Base-by-base conservation (phyloP, 805 yeast genomes). In the Starmera caribaea region DNA sequence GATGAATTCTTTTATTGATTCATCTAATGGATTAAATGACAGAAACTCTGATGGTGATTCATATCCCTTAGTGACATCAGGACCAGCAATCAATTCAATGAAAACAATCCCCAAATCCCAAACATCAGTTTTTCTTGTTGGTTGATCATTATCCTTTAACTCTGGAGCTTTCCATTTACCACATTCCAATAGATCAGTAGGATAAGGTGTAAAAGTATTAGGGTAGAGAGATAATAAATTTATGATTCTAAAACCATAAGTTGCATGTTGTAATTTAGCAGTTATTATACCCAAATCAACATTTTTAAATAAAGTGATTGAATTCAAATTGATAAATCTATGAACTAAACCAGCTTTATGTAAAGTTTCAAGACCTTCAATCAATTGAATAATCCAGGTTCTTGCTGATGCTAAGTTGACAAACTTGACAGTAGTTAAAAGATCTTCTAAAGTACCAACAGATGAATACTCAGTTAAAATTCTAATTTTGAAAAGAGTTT, bases 21-120 rank as follows among this genome's bases (percentile, higher is more conserved):
- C 75, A 17, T 81, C 81, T 50, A 73, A 53, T 1, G 63, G 63
- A 8, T 59, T 57, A 3, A 62, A 50, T 2, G 61, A 61, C 8
- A 88, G 61, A 48, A 82, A 81, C n/a, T 78, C 84, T 31, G 66
- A 65, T 0, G 90, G 87, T 1, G 77, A 73, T 4, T 70, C 62
- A 49, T 66, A 81, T 17, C 71, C 74, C 10, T 74, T 68, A 1
- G 74, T 61, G 1, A 71, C 64, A 36, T 74, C 78, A 3, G 67
- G 61, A 0, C 95, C 90, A 34, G 71, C 65, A 4, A 85, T 66
- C 55, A 80, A 64, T 45, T 82, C 77, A 14, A 79, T 68, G 47
- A 90, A 80, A 7, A 83, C 57, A 0, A 85, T 85, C 8, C 97
- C 98, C 32, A 88, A 61, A 53, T 84, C 84, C 97, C 97, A 92